Evolutionary conservation across 1,284 basidiomycete species (phyloP).

Genomic region (Clitocybe nebularis): DNA sequence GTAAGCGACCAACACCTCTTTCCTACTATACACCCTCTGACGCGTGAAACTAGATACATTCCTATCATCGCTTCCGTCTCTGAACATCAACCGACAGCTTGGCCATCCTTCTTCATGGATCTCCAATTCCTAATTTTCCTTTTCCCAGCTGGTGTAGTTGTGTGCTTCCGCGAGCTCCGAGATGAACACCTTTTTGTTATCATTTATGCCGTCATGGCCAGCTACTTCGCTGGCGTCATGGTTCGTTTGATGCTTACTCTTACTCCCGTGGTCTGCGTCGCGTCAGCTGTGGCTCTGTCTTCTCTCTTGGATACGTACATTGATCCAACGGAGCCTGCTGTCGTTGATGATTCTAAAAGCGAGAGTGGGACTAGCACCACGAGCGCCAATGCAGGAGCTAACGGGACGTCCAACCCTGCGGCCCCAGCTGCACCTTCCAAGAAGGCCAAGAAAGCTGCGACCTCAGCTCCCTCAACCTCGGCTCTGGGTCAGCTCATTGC

Average conservation of each 20-base stretch:
- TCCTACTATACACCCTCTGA: conserved; percentile 12
- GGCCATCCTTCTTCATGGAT: conserved; percentile 99
- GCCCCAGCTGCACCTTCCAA: conserved; percentile 46
- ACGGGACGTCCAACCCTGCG: conserved; percentile 21
- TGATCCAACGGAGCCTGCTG: conserved; percentile 62
- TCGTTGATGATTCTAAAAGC: conserved; percentile 29
- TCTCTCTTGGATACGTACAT: conserved; percentile 89
- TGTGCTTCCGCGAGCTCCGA: conserved; percentile 91
- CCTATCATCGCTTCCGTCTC: conserved; percentile 99
- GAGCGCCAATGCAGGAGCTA: conserved; percentile 21
- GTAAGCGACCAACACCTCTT: conserved; percentile 37
- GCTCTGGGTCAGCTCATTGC: conserved; percentile 39
- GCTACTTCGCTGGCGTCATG: conserved; percentile 99
- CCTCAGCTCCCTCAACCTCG: conserved; percentile 22
- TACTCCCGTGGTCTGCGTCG: conserved; percentile 89
- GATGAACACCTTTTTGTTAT: conserved; percentile 99
- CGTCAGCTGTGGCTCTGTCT: conserved; percentile 89
- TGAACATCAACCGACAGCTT: conserved; percentile 99
- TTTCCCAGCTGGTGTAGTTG: conserved; percentile 94
- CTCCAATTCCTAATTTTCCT: conserved; percentile 96
- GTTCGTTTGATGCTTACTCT: conserved; percentile 93
- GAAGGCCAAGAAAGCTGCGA: conserved; percentile 58
- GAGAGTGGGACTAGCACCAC: conserved; percentile 20
- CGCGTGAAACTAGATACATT: conserved; percentile 61
- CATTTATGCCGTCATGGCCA: conserved; percentile 94